These are phyloP conservation scores for Gynochthodes officinalis DNA, from an alignment of 257 asterid species.

Conservation along the genomic window DNA sequence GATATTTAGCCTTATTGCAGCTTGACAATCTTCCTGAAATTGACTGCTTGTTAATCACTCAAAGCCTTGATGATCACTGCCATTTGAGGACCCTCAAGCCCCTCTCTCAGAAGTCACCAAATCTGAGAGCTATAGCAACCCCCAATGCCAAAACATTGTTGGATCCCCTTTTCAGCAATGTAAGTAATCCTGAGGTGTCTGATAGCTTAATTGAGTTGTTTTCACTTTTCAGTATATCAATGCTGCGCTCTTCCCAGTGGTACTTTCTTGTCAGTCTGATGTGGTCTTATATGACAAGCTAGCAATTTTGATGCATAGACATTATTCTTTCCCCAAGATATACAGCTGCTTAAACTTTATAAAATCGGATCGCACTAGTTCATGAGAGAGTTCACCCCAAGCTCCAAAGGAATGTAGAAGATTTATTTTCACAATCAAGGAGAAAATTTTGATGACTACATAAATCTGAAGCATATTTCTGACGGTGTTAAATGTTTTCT, in stretches of 20 bases:
- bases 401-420: neutral
- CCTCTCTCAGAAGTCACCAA: slow-evolving; percentile 65
- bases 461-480: neutral
- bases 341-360: neutral
- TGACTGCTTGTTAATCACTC: slow-evolving; percentile 79
- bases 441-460: neutral
- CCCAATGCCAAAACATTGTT: slow-evolving; percentile 74
- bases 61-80: slow-evolving; percentile 97
- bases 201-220: neutral
- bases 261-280: neutral
- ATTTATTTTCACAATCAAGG: neutral
- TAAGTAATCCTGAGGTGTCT: slow-evolving; percentile 29
- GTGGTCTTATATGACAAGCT: neutral
- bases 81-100: slow-evolving; percentile 85
- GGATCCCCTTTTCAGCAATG: slow-evolving; percentile 81
- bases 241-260: neutral
- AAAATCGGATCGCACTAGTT: no score
- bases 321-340: neutral
- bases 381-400: neutral
- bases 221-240: neutral
- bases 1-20: slow-evolving; percentile 48
- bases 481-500: neutral
- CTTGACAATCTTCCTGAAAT: slow-evolving; percentile 82
- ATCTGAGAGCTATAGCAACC: slow-evolving; percentile 70
- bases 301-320: neutral